Conservation (phyloP, 495 filamentous ascomycete genomes). For the Rhizodiscina lignyota region DNA sequence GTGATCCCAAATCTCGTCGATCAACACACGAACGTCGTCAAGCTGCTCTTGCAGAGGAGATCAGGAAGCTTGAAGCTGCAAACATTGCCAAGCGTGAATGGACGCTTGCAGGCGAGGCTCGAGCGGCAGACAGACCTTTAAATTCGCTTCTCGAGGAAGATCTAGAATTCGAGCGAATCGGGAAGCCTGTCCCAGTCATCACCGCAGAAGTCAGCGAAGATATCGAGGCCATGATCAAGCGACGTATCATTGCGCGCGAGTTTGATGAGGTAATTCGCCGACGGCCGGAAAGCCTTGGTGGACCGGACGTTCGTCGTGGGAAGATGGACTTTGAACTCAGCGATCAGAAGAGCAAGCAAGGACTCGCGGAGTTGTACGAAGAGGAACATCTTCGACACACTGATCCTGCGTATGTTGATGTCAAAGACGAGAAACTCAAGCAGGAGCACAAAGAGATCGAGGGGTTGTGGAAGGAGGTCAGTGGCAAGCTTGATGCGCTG, state of each 20-base stretch:
- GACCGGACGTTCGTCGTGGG: slow-evolving; percentile 39
- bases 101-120: slow-evolving; percentile 80
- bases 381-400: slow-evolving; percentile 66
- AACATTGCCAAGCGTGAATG: slow-evolving; percentile 85
- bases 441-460: slow-evolving; percentile 78
- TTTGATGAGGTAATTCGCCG: slow-evolving; percentile 86
- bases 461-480: slow-evolving; percentile 66
- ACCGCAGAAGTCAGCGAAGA: slow-evolving; percentile 85
- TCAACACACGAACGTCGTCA: slow-evolving; percentile 79
- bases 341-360: slow-evolving; percentile 75
- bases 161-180: slow-evolving; percentile 87
- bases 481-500: slow-evolving; percentile 67
- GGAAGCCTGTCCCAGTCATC: slow-evolving; percentile 87
- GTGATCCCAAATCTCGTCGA: slow-evolving; percentile 36
- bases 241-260: slow-evolving; percentile 74
- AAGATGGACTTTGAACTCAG: slow-evolving; percentile 47
- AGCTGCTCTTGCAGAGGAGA: slow-evolving; percentile 73
- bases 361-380: slow-evolving; percentile 87
- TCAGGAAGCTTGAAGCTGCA: slow-evolving; percentile 73
- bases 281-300: slow-evolving; percentile 51
- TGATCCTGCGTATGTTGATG: slow-evolving; percentile 70
- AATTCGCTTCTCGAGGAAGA: slow-evolving; percentile 93
- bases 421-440: slow-evolving; percentile 60
- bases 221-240: slow-evolving; percentile 88
- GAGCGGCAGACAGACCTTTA: slow-evolving; percentile 60